Percentiles rank a stretch among this genome's conserved stretches.
Conservation (phyloP, 257 asterid species). For the Oldenlandia corymbosa region DNA sequence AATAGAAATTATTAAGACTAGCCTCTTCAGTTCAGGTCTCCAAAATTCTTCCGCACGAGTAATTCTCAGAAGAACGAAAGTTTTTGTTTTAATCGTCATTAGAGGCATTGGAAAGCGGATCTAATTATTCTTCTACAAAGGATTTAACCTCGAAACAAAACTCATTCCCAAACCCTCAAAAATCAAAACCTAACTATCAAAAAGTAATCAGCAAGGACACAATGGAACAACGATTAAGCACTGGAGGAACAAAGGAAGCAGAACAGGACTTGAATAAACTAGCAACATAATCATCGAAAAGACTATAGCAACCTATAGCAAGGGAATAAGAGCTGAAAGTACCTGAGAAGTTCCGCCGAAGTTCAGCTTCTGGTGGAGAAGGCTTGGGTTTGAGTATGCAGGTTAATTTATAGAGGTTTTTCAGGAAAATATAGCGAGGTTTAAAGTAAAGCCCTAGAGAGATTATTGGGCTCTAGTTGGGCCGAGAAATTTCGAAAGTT, state of each 20-base stretch:
- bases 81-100: conserved; percentile 6
- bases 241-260: neutral
- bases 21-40: conserved; percentile 15
- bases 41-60: conserved; percentile 9
- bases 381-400: neutral
- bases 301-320: neutral
- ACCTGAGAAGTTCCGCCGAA: neutral
- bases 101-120: too few relatives aligned
- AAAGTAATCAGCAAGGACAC: too few relatives aligned
- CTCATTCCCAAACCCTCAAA: neutral
- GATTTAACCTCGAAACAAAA: too few relatives aligned
- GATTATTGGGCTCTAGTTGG: neutral
- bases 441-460: neutral
- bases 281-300: neutral
- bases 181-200: too few relatives aligned
- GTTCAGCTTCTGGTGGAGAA: neutral
- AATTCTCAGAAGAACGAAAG: conserved; percentile 14
- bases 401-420: conserved; percentile 1
- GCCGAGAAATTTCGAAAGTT: neutral
- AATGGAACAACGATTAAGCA: too few relatives aligned
- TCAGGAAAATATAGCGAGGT: neutral
- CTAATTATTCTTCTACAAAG: too few relatives aligned
- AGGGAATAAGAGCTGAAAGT: neutral
- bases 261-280: neutral
- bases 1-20: neutral